Evolutionary conservation across 2,329 filamentous ascomycete species (phyloP).

Genomic region (Aspergillus udagawae): DNA sequence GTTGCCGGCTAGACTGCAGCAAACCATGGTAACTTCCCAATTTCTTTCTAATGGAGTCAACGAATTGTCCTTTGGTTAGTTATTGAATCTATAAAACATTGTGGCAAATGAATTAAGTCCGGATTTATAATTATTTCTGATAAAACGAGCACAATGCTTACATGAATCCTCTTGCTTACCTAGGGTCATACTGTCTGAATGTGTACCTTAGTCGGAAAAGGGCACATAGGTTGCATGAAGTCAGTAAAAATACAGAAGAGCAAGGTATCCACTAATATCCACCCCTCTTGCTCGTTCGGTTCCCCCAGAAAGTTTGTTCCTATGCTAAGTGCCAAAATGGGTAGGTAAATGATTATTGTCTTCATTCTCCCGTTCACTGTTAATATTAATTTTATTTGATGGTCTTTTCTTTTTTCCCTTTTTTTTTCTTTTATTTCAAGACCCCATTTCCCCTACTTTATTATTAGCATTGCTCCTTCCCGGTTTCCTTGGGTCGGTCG

Average conservation of each 20-base stretch:
- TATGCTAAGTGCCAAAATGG: constrained; percentile 15
- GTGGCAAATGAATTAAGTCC: not conserved
- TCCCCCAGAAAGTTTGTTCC: constrained; percentile 16
- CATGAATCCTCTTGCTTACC: not conserved
- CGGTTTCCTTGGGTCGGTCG: not conserved
- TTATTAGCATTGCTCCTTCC: not conserved
- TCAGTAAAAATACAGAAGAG: not conserved
- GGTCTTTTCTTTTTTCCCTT: not conserved
- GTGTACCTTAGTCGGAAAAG: not conserved
- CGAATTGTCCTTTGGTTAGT: not conserved
- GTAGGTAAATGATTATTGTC: constrained; percentile 8
- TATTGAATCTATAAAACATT: not conserved
- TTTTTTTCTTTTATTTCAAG: not conserved
- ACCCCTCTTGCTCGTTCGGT: constrained; percentile 12
- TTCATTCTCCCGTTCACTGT: not conserved
- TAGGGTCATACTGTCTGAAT: not conserved
- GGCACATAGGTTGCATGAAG: not conserved
- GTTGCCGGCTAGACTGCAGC: not conserved
- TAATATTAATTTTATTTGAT: not conserved
- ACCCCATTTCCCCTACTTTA: not conserved
- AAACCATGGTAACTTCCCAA: not conserved
- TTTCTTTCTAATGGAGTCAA: not conserved
- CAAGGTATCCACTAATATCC: not conserved
- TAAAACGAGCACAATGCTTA: not conserved
- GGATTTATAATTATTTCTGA: not conserved